A percentile compares a stretch with the other conserved stretches of the same genome.
Evolutionary conservation across 768 basidiomycete genomes (phyloP).

Genomic region (Podaxis pistillaris): DNA sequence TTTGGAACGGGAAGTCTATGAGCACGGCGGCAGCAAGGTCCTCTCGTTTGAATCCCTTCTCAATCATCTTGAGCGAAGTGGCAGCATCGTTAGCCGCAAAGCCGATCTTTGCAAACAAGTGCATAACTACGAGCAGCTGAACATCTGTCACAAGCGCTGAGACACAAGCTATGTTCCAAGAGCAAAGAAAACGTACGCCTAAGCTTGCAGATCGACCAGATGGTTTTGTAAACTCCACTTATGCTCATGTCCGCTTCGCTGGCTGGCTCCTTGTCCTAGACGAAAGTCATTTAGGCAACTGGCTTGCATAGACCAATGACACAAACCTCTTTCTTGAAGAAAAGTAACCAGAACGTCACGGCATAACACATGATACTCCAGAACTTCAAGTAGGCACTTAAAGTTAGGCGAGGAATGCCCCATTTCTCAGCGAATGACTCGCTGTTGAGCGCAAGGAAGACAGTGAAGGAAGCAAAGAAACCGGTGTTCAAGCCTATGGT

Average conservation of each 20-base stretch:
- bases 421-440: constrained; percentile 85
- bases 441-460: constrained; percentile 95
- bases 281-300: neutral
- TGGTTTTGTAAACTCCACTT: constrained; percentile 85
- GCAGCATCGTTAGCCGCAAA: constrained; percentile 93
- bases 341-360: constrained; percentile 85
- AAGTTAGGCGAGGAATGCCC: constrained; percentile 69
- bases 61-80: constrained; percentile 90
- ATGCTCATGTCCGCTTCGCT: constrained; percentile 89
- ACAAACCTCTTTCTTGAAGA: constrained; percentile 88
- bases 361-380: constrained; percentile 79
- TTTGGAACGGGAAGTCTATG: constrained; percentile 98
- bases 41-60: constrained; percentile 94
- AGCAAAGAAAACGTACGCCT: constrained; percentile 58
- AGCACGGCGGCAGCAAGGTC: constrained; percentile 94
- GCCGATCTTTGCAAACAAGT: constrained; percentile 91
- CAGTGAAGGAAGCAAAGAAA: constrained; percentile 94
- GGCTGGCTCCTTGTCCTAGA: constrained; percentile 69
- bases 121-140: constrained; percentile 81
- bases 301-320: neutral
- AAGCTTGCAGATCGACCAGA: constrained; percentile 91
- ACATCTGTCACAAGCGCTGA: constrained; percentile 59
- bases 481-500: constrained; percentile 96
- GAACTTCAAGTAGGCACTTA: constrained; percentile 82
- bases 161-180: neutral